These are phyloP conservation scores for Coleophoma cylindrospora DNA, from an alignment of 2,329 filamentous ascomycete species.

Conservation along the genomic window DNA sequence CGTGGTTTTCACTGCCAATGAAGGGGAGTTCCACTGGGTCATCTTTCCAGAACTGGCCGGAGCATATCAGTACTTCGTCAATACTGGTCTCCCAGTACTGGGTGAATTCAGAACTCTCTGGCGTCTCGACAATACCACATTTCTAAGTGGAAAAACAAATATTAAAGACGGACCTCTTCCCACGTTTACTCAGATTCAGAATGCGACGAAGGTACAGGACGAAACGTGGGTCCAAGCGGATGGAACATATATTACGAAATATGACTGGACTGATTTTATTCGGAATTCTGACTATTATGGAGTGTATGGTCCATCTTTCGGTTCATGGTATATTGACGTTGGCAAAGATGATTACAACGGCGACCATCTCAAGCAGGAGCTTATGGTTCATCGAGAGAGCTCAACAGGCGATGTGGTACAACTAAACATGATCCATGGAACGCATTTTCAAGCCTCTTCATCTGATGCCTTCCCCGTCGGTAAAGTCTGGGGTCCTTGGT, in stretches of 20 bases:
- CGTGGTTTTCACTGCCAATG: conserved; percentile 33
- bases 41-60: conserved; percentile 40
- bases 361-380: conserved; percentile 45
- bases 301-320: conserved; percentile 39
- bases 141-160: conserved; percentile 38
- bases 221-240: conserved; percentile 44
- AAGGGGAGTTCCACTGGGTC: conserved; percentile 47
- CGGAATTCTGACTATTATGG: conserved; percentile 38
- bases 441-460: conserved; percentile 34
- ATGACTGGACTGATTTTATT: conserved; percentile 34
- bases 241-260: conserved; percentile 35
- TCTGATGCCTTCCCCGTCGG: conserved; percentile 29
- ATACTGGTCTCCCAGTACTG: conserved; percentile 38
- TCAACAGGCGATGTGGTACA: conserved; percentile 43
- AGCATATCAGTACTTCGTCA: conserved; percentile 50
- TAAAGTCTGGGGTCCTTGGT: conserved; percentile 37
- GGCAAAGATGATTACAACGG: conserved; percentile 47
- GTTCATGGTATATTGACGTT: conserved; percentile 45
- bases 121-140: conserved; percentile 42
- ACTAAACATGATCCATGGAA: conserved; percentile 49
- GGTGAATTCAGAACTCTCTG: conserved; percentile 45
- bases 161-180: conserved; percentile 39
- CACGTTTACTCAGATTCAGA: conserved; percentile 33
- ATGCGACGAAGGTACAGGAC: conserved; percentile 43
- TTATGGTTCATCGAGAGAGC: conserved; percentile 45